These are phyloP conservation scores for Ilyonectria robusta DNA, from an alignment of 2,329 filamentous ascomycete species.

Conservation along the genomic window DNA sequence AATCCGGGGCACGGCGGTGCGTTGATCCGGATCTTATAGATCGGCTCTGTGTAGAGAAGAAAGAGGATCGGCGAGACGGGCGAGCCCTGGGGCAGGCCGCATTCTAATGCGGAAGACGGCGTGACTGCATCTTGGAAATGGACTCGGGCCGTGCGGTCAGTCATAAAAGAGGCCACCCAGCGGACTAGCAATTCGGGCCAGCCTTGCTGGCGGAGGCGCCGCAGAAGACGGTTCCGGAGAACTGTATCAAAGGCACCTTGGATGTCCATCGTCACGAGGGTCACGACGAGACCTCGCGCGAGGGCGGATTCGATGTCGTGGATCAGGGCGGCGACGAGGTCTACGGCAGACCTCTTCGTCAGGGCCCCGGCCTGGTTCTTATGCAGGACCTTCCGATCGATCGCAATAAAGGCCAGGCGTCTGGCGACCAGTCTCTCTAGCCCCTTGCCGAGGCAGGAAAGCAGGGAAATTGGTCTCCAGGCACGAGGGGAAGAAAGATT, in stretches of 20 bases:
- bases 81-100: constrained; percentile 16
- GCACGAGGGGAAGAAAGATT: constrained; percentile 34
- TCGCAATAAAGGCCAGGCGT: constrained; percentile 36
- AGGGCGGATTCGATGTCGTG: constrained; percentile 39
- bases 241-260: constrained; percentile 38
- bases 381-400: constrained; percentile 38
- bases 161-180: constrained; percentile 35
- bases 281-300: constrained; percentile 20
- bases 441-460: constrained; percentile 47
- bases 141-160: constrained; percentile 2
- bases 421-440: constrained; percentile 44
- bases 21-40: not conserved
- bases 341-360: constrained; percentile 34
- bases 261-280: constrained; percentile 36
- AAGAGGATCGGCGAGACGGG: not conserved
- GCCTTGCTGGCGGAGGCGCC: constrained; percentile 33
- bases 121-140: constrained; percentile 26
- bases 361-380: constrained; percentile 42
- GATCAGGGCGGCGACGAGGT: constrained; percentile 30
- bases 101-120: constrained; percentile 11
- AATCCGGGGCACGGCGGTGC: not conserved
- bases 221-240: constrained; percentile 35
- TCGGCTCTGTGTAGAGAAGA: not conserved
- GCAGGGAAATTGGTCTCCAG: constrained; percentile 46
- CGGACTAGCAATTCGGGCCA: constrained; percentile 29